Conservation (phyloP, 2,329 filamentous ascomycete genomes). For the Phialophora tarda region DNA sequence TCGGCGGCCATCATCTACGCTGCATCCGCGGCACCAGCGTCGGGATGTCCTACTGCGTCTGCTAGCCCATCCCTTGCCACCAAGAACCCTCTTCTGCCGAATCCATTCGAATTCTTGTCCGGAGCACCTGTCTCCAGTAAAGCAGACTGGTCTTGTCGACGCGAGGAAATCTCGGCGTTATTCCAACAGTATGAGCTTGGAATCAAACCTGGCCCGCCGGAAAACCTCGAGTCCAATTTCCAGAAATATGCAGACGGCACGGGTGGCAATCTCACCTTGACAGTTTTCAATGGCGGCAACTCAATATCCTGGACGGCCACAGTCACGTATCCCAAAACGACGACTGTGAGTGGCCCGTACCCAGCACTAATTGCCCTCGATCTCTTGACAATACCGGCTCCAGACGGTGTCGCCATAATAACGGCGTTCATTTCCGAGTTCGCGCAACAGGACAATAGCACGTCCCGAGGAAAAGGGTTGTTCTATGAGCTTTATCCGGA, state of each 20-base stretch:
- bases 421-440: constrained; percentile 66
- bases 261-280: constrained; percentile 53
- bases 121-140: constrained; percentile 55
- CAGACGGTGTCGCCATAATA: constrained; percentile 61
- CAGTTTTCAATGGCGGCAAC: constrained; percentile 52
- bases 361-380: constrained; percentile 65
- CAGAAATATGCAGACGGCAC: constrained; percentile 39
- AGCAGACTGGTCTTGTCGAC: constrained; percentile 57
- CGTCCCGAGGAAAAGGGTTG: constrained; percentile 61
- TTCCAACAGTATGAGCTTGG: constrained; percentile 61
- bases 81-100: constrained; percentile 34
- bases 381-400: constrained; percentile 61
- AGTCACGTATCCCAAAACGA: constrained; percentile 49
- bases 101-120: constrained; percentile 56
- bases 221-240: constrained; percentile 14
- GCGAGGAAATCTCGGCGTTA: constrained; percentile 55
- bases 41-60: constrained; percentile 1
- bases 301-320: constrained; percentile 54
- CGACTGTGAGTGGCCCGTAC: constrained; percentile 52
- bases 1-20: neutral
- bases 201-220: constrained; percentile 47
- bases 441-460: constrained; percentile 53
- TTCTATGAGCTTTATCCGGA: constrained; percentile 67
- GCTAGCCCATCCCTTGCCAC: constrained; percentile 11
- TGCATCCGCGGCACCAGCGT: neutral